Evolutionary conservation across 345 rosid genomes (phyloP).

Genomic region (Brassica nigra): DNA sequence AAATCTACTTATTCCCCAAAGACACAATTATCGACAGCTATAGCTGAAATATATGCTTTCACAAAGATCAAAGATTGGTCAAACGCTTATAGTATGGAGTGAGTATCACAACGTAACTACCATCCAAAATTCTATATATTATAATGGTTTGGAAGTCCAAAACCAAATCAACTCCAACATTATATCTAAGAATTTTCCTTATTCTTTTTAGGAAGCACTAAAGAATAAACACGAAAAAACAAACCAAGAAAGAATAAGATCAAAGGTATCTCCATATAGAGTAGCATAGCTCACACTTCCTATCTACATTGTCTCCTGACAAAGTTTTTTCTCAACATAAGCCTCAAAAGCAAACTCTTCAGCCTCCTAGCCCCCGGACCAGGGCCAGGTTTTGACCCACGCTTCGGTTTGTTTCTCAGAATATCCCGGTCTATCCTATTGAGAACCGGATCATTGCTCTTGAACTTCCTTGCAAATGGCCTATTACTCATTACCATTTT

Average conservation of each 20-base stretch:
- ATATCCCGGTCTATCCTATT: conserved; percentile 74
- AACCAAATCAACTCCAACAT: not conserved
- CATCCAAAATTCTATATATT: not conserved
- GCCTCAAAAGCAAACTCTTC: conserved; percentile 55
- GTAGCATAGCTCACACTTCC: conserved; percentile 17
- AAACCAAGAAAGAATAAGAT: conserved; percentile 22
- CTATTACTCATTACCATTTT: conserved; percentile 71
- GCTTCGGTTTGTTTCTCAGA: conserved; percentile 48
- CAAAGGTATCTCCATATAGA: conserved; percentile 16
- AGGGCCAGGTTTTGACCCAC: conserved; percentile 49
- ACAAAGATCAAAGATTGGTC: conserved; percentile 7
- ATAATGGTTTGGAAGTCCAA: conserved; percentile 18
- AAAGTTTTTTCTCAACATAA: conserved; percentile 54
- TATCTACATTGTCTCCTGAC: conserved; percentile 67
- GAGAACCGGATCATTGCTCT: conserved; percentile 65
- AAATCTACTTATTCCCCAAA: not conserved
- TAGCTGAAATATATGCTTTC: not conserved
- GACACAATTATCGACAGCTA: conserved; percentile 17
- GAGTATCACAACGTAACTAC: not conserved
- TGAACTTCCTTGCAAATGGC: conserved; percentile 91
- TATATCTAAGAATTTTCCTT: not conserved
- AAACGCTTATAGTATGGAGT: not conserved
- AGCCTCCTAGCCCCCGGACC: conserved; percentile 81
- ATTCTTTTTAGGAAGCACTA: not conserved
- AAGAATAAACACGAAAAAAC: not conserved